Evolutionary conservation across 495 filamentous ascomycete species (phyloP).

Genomic region (Penicillium desertorum): DNA sequence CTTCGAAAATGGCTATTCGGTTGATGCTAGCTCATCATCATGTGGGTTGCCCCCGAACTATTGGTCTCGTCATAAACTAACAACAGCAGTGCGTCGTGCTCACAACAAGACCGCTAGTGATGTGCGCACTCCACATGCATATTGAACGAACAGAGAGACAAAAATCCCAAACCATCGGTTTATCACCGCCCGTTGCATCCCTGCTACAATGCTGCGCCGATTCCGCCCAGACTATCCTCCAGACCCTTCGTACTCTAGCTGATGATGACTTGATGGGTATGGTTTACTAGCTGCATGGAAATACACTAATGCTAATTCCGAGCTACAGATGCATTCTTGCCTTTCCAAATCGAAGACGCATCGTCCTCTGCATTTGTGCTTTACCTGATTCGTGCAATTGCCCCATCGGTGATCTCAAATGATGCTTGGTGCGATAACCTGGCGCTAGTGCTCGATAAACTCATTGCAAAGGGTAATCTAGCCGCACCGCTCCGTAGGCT

Average conservation of each 20-base stretch:
- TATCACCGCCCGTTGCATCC: constrained; percentile 28
- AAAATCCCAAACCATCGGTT: constrained; percentile 21
- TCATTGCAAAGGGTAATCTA: constrained; percentile 29
- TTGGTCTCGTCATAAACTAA: constrained; percentile 1
- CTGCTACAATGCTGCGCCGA: constrained; percentile 35
- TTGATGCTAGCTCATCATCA: constrained; percentile 36
- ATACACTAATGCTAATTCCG: neutral
- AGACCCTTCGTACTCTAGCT: constrained; percentile 31
- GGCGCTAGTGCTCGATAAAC: constrained; percentile 27
- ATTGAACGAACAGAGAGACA: constrained; percentile 28
- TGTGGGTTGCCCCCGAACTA: constrained; percentile 14
- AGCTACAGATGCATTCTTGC: constrained; percentile 32
- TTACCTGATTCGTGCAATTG: constrained; percentile 30
- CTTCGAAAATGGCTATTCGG: constrained; percentile 34
- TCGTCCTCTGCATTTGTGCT: constrained; percentile 37
- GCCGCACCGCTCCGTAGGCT: constrained; percentile 28
- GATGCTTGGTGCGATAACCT: constrained; percentile 31
- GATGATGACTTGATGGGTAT: constrained; percentile 35
- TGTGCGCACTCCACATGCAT: constrained; percentile 37
- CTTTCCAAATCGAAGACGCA: constrained; percentile 36
- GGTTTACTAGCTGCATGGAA: neutral
- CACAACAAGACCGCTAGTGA: constrained; percentile 34
- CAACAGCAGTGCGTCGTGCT: constrained; percentile 30
- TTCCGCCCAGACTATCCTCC: constrained; percentile 35
- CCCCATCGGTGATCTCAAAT: constrained; percentile 24